Percentiles rank a stretch among this genome's conserved stretches.
Evolutionary conservation across 2,329 filamentous ascomycete species (phyloP).

Genomic region (Trichoderma cornu-damae): DNA sequence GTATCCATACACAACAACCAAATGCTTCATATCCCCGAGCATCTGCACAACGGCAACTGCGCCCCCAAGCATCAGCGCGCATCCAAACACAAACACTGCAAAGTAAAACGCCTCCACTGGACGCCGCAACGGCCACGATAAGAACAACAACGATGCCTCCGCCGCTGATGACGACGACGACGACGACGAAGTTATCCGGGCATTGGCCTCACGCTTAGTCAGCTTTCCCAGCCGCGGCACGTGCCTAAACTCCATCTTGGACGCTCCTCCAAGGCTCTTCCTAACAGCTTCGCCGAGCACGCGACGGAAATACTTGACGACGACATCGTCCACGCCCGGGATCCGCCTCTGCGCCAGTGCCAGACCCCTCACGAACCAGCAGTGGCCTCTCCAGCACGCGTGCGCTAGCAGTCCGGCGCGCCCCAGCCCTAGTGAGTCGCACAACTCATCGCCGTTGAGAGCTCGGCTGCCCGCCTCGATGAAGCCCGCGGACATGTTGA

Average conservation of each 20-base stretch:
- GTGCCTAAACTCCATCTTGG: constrained; percentile 33
- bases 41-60: neutral
- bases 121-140: constrained; percentile 9
- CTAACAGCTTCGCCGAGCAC: constrained; percentile 29
- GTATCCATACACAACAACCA: too few species aligned
- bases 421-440: constrained; percentile 33
- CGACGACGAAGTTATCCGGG: too few species aligned
- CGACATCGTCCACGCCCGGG: constrained; percentile 25
- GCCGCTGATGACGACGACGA: too few species aligned
- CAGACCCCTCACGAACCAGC: constrained; percentile 30
- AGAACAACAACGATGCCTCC: too few species aligned
- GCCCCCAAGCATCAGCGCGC: neutral
- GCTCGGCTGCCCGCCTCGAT: constrained; percentile 36
- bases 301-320: constrained; percentile 25
- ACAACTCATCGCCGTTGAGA: constrained; percentile 36
- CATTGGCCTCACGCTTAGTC: too few species aligned
- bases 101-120: constrained; percentile 28
- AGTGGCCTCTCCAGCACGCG: constrained; percentile 30
- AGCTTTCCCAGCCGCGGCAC: constrained; percentile 25
- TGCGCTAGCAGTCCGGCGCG: constrained; percentile 28
- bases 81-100: constrained; percentile 23
- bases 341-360: constrained; percentile 26
- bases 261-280: constrained; percentile 27
- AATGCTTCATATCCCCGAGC: neutral
- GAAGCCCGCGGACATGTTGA: constrained; percentile 33